Percentiles rank a stretch among this genome's conserved stretches.
Conservation (phyloP, 176 grass and related monocot species). For the Avena atlantica region DNA sequence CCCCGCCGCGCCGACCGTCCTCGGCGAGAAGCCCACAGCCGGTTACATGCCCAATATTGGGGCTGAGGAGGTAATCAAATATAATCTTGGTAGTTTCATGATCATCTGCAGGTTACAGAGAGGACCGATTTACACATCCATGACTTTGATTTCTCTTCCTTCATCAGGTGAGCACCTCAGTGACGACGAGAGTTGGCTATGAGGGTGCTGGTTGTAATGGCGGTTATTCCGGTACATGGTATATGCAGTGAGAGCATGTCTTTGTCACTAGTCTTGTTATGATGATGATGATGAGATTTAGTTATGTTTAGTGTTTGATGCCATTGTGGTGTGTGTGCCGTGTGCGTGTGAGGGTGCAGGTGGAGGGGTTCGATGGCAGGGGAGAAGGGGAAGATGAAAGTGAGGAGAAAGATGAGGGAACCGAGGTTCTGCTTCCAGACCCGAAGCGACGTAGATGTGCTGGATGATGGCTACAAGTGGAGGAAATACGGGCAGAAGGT, state of each 20-base stretch:
- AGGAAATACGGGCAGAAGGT: slow-evolving; percentile 99
- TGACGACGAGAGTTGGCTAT: slow-evolving; percentile 32
- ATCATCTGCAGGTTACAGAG: background rate
- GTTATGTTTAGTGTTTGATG: slow-evolving; percentile 41
- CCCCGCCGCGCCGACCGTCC: background rate
- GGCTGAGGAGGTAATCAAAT: slow-evolving; percentile 36
- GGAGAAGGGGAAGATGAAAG: slow-evolving; percentile 89
- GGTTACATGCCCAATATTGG: slow-evolving; percentile 38
- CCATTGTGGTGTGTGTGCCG: background rate
- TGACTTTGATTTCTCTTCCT: slow-evolving; percentile 31
- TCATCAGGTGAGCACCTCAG: slow-evolving; percentile 55
- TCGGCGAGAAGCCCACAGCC: slow-evolving; percentile 20
- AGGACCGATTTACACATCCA: background rate
- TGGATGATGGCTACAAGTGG: slow-evolving; percentile 98
- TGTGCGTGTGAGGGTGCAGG: slow-evolving; percentile 45
- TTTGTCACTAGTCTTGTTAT: background rate
- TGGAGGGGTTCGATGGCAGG: slow-evolving; percentile 52
- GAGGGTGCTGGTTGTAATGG: slow-evolving; percentile 48
- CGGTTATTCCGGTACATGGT: slow-evolving; percentile 53
- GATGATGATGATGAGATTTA: background rate
- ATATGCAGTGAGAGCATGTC: background rate
- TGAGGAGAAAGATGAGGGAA: slow-evolving; percentile 95
- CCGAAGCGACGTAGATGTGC: slow-evolving; percentile 89
- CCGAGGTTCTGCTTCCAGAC: slow-evolving; percentile 99
- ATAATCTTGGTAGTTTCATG: background rate